Evolutionary conservation across 2,329 filamentous ascomycete genomes (phyloP), one percentile per base, ranked within the genome.

Genomic region (Raffaelea albimanens): DNA sequence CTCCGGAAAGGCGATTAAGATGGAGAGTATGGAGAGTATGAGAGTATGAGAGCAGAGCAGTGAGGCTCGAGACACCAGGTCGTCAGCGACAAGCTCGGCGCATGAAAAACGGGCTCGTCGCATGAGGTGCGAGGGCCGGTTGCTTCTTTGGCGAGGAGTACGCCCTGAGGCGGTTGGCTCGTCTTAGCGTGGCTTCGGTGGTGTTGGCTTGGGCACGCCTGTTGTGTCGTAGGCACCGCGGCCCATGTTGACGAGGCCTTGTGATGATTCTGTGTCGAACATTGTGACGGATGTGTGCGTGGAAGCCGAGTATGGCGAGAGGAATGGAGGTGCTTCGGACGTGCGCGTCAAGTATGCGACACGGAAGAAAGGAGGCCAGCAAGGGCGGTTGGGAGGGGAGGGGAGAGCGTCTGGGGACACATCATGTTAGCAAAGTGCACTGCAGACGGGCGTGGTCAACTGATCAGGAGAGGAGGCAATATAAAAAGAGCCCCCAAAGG

Each of bases 141-240:
- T 38, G 34, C 34, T 38, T 38, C 34, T n/a, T n/a, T 7, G 21
- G 23, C 25, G 46, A 23, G 31, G 19, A 25, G 36, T 42, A 38
- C 31, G 42, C 29, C 20, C 21, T 25, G 21, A 23, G 20, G 41
- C 19, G 25, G n/a, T 23, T 10, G 19, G 20, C 20, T 39, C 25
- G 9, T 23, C 36, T 61, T 63, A 63, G 51, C 60, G 57, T 36
- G 61, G 58, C 58, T 64, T 64, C 25, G 62, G 63, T 47, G 61
- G 63, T 44, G 60, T 58, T 11, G 63, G 63, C 57, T 65, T 65
- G 31, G 61, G 62, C 10, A 64, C 61, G 23, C 63, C 63, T 23
- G 63, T 64, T 48, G 62, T 65, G 52, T 65, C 63, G 47, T 65
- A 65, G 51, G 62, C 63, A 23, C 62, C 62, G 13, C 63, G 58